Percentiles rank a stretch among this genome's conserved stretches.
Evolutionary conservation across 2,329 filamentous ascomycete species (phyloP).

Genomic region (Monilinia aucupariae): DNA sequence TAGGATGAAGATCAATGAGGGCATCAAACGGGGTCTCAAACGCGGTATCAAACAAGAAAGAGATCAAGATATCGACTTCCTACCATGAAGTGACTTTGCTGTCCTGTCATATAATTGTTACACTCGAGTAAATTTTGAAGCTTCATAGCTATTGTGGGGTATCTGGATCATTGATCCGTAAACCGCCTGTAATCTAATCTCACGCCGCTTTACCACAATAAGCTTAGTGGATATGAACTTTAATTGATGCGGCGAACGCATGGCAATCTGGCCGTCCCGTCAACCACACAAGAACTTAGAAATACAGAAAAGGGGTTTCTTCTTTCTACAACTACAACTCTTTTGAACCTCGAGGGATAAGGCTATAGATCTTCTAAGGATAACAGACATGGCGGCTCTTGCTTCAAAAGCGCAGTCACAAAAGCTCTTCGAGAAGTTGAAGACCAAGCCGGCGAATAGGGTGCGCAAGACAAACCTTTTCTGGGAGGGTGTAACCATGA

Average conservation of each 20-base stretch:
- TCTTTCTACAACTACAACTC: background rate
- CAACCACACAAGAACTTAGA: background rate
- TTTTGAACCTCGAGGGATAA: background rate
- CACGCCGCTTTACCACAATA: constrained; percentile 1
- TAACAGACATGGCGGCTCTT: constrained; percentile 51
- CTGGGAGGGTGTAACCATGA: constrained; percentile 2
- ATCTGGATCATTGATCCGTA: background rate
- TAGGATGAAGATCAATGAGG: background rate
- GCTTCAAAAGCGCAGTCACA: constrained; percentile 93
- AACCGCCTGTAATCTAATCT: background rate
- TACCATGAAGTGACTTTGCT: background rate
- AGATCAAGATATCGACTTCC: background rate
- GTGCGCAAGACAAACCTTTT: constrained; percentile 44
- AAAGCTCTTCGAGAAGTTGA: constrained; percentile 96
- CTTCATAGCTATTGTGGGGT: constrained; percentile 14
- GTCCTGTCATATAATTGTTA: background rate
- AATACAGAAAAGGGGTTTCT: constrained; percentile 20
- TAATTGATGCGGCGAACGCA: constrained; percentile 15
- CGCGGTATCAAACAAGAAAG: too few species aligned
- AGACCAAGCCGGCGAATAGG: constrained; percentile 91
- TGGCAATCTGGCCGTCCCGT: constrained; percentile 32
- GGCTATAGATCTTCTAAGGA: background rate
- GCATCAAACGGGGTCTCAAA: background rate
- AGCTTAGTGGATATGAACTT: constrained; percentile 8
- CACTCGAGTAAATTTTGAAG: constrained; percentile 1